phyloP scores from a whole-genome alignment of 192 early-diverging fungal genomes.

The Coemansia sp. region DNA sequence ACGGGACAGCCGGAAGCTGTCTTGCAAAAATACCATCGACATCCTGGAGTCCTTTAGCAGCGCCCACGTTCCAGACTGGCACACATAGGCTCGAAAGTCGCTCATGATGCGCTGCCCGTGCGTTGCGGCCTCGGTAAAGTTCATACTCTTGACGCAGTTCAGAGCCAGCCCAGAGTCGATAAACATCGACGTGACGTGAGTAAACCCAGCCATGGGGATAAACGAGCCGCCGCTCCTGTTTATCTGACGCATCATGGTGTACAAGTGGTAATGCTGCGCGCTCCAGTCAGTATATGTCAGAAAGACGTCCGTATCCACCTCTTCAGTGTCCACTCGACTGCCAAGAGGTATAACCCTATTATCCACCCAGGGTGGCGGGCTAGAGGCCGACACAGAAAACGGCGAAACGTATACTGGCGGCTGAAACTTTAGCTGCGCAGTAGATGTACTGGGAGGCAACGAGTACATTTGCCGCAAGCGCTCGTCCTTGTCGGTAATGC shows the following conservation, averaged over 20 bases:
- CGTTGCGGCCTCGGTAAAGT: conserved; percentile 44
- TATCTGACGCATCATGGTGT: conserved; percentile 33
- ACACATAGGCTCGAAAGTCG: conserved; percentile 51
- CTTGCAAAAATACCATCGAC: conserved; percentile 51
- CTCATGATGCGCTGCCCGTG: conserved; percentile 36
- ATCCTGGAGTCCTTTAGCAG: conserved; percentile 33
- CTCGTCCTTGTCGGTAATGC: conserved; percentile 48
- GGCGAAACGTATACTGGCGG: conserved; percentile 41
- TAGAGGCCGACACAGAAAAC: background rate
- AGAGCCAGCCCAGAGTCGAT: conserved; percentile 46
- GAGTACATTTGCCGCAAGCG: conserved; percentile 40
- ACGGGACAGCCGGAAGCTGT: conserved; percentile 35
- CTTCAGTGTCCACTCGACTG: conserved; percentile 33
- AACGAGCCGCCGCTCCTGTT: conserved; percentile 16
- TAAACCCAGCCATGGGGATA: conserved; percentile 30
- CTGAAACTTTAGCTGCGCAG: conserved; percentile 5
- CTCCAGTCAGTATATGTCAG: conserved; percentile 34
- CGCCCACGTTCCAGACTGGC: conserved; percentile 49
- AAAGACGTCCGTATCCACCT: conserved; percentile 39
- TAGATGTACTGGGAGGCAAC: conserved; percentile 7
- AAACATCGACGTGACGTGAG: conserved; percentile 45
- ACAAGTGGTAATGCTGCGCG: conserved; percentile 39
- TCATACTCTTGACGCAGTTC: conserved; percentile 43
- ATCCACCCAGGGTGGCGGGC: conserved; percentile 12
- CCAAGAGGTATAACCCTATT: conserved; percentile 25